Evolutionary conservation across 2,329 filamentous ascomycete species (phyloP).

Genomic region (Herpotrichia juniperi): DNA sequence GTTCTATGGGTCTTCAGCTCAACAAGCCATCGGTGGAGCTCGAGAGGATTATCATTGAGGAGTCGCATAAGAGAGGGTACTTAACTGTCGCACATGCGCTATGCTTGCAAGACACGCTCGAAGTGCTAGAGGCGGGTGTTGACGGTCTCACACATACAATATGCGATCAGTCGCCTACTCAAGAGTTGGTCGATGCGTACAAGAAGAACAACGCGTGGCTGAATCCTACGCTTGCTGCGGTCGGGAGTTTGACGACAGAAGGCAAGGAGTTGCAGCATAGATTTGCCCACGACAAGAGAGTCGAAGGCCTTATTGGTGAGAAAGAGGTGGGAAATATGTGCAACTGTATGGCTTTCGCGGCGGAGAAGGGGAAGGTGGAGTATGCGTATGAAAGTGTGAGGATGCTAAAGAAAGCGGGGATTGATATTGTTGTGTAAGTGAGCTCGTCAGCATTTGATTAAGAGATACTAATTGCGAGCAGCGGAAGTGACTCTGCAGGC

Average conservation of each 20-base stretch:
- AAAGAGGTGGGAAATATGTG: constrained; percentile 46
- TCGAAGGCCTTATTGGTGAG: constrained; percentile 41
- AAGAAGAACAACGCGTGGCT: constrained; percentile 50
- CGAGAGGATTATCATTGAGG: constrained; percentile 52
- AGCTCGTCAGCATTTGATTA: neutral
- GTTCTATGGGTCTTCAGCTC: constrained; percentile 44
- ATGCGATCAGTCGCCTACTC: constrained; percentile 46
- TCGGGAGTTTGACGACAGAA: constrained; percentile 50
- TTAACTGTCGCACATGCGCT: constrained; percentile 50
- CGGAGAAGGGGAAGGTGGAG: constrained; percentile 39
- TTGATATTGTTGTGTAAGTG: constrained; percentile 49
- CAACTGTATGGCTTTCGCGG: constrained; percentile 48
- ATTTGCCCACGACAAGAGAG: constrained; percentile 49
- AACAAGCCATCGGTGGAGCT: constrained; percentile 50
- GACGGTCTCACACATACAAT: constrained; percentile 54
- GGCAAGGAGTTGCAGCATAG: constrained; percentile 46
- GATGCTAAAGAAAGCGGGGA: constrained; percentile 45
- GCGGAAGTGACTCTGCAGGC: constrained; percentile 50
- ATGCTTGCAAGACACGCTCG: constrained; percentile 48
- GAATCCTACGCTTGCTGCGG: constrained; percentile 50
- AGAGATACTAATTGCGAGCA: neutral
- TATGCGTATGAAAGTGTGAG: constrained; percentile 51
- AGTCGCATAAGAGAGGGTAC: constrained; percentile 45
- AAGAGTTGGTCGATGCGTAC: constrained; percentile 50
- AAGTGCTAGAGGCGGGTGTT: constrained; percentile 49